Conservation (phyloP, 148 eudicot species). For the Camellia sinensis region DNA sequence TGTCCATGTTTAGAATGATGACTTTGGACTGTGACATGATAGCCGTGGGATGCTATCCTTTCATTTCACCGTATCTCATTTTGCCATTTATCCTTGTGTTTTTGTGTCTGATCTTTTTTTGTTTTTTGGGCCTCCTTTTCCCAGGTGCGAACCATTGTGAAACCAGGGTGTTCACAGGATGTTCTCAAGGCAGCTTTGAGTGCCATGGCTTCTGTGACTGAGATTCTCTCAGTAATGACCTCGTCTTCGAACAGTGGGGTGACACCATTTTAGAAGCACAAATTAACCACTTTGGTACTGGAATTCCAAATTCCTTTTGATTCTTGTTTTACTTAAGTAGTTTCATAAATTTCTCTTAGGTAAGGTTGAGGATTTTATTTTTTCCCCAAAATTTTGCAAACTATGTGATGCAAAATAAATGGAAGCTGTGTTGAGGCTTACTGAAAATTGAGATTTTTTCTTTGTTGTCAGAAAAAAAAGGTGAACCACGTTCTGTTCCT, state of each 20-base stretch:
- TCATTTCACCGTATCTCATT: not conserved
- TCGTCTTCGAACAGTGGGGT: conserved; percentile 43
- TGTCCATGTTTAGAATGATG: not conserved
- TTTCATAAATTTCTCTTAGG: not conserved
- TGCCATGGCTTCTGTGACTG: conserved; percentile 88
- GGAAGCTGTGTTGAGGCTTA: not conserved
- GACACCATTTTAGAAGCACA: conserved; percentile 31
- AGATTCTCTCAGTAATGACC: conserved; percentile 74
- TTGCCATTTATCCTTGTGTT: not conserved
- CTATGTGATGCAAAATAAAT: not conserved
- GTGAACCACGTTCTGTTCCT: too few relatives aligned
- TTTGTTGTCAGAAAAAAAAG: not conserved
- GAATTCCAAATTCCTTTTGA: too few relatives aligned
- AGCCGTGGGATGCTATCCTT: not conserved
- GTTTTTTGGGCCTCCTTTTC: not conserved
- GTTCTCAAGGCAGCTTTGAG: conserved; percentile 83
- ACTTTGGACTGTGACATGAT: not conserved
- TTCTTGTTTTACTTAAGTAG: not conserved
- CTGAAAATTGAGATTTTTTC: not conserved
- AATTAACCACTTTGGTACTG: too few relatives aligned
- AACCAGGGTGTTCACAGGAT: conserved; percentile 94
- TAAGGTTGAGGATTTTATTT: not conserved
- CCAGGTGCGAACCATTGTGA: conserved; percentile 81
- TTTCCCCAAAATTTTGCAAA: not conserved
- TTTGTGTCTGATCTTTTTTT: not conserved